Evolutionary conservation across 352 stramenopile genomes (phyloP), one percentile per base, ranked within the genome.

Genomic region (Pythium aristosporum): DNA sequence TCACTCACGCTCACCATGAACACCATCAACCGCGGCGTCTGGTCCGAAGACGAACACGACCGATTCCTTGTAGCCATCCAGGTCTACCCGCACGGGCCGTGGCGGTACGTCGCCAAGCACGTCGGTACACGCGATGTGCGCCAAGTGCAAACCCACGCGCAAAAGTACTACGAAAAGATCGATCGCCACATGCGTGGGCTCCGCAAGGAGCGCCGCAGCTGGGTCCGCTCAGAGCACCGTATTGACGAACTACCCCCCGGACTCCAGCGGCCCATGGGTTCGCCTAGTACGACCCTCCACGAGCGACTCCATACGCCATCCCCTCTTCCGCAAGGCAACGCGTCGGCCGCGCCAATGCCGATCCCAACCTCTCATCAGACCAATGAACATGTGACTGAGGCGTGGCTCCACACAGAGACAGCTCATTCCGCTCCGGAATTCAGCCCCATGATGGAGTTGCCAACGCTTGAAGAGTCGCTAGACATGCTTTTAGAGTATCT

Each of bases 121-220:
- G 62, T 77, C 0, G 61, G 63, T 12, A 75, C 73, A 7, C 57
- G 78, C 18, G 82, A 77, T 13, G 69, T 83, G 2, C 75, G 82
- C 6, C 82, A 91, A 63, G 80, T 89, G 66, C 82, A 89, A 62
- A 91, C 80, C 5, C 72, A 79, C 37, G 67, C 72, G 6, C 72
- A 79, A 64, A 79, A 79, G 57, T 89, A 91, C 67, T 79, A 87
- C 64, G 78, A 91, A 52, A 91, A 91, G 68, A 79, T 91, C 48
- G 69, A 73, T 57, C 75, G 82, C 1, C 67, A 80, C 20, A 70
- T 80, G 60, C 75, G 80, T 3, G 80, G 82, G 0, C 68, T 89
- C 5, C 75, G 72, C 53, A 88, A 87, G 51, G 75, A 86, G 30
- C 77, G 74, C 56, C 82, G 71, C 8, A 63, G 78, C 16, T 68